phyloP scores from a whole-genome alignment of 2,329 filamentous ascomycete species.

The Hymenoscyphus linearis region DNA sequence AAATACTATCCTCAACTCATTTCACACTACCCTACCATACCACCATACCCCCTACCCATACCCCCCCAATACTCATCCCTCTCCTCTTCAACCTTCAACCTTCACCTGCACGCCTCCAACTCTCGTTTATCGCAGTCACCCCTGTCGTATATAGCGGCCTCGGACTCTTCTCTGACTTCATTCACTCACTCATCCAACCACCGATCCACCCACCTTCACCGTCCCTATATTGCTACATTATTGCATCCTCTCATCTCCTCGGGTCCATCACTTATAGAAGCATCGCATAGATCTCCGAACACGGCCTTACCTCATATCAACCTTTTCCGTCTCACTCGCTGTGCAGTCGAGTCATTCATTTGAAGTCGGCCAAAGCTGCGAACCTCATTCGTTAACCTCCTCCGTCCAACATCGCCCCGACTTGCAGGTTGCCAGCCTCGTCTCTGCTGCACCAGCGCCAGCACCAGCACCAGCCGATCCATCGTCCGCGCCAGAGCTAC shows the following conservation, averaged over 20 bases:
- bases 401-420: neutral
- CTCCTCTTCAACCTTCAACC: neutral
- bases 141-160: neutral
- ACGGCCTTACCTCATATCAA: neutral
- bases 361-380: neutral
- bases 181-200: neutral
- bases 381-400: neutral
- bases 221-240: neutral
- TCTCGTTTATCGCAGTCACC: neutral
- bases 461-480: neutral
- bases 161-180: neutral
- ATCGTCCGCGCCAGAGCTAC: slow-evolving; percentile 10
- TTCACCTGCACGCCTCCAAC: neutral
- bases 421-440: neutral
- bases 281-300: neutral
- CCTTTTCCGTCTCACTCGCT: neutral
- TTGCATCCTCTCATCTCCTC: neutral
- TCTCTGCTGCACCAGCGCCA: neutral
- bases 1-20: neutral
- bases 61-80: too few species aligned
- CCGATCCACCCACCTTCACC: neutral
- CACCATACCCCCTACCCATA: too few species aligned
- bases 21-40: too few species aligned
- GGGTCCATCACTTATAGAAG: neutral
- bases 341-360: neutral